A percentile compares a stretch with the other conserved stretches of the same genome.
Conservation (phyloP, 129 eudicot species). For the Tagetes patula region DNA sequence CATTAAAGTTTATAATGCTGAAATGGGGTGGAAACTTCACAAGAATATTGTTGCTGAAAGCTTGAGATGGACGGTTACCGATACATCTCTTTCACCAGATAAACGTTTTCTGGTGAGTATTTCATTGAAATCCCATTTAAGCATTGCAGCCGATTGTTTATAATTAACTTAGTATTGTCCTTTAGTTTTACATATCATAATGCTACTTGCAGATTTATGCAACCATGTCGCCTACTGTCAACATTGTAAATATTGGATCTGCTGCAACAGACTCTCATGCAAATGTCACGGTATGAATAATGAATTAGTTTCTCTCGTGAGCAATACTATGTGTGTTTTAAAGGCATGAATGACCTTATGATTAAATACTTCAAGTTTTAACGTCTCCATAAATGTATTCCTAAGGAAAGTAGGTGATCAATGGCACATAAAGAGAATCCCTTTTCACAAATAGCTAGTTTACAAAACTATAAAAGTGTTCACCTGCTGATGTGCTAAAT, state of each 20-base stretch:
- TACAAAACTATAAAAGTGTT: neutral
- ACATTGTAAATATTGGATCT: constrained; percentile 78
- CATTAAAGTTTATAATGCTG: constrained; percentile 77
- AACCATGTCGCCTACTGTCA: constrained; percentile 85
- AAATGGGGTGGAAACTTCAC: constrained; percentile 79
- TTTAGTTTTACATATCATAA: constrained; percentile 11
- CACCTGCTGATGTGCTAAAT: neutral
- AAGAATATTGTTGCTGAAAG: constrained; percentile 78
- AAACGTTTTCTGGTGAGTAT: constrained; percentile 66
- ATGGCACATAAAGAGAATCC: constrained; percentile 5
- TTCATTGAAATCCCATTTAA: neutral
- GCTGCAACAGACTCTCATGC: constrained; percentile 73
- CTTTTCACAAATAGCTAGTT: constrained; percentile 2
- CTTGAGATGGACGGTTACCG: constrained; percentile 95
- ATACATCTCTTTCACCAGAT: constrained; percentile 91
- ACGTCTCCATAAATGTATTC: constrained; percentile 7
- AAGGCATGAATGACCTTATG: neutral
- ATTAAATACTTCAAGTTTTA: neutral
- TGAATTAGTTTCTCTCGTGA: neutral
- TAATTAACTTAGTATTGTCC: neutral
- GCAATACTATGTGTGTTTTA: constrained; percentile 2
- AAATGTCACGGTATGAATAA: constrained; percentile 63
- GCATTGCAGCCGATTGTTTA: neutral
- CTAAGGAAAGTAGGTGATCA: constrained; percentile 1
- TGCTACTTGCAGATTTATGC: constrained; percentile 76